Percentiles rank a stretch among this genome's conserved stretches.
phyloP scores from a whole-genome alignment of 129 eudicot genomes.

The Solidago caesia region DNA sequence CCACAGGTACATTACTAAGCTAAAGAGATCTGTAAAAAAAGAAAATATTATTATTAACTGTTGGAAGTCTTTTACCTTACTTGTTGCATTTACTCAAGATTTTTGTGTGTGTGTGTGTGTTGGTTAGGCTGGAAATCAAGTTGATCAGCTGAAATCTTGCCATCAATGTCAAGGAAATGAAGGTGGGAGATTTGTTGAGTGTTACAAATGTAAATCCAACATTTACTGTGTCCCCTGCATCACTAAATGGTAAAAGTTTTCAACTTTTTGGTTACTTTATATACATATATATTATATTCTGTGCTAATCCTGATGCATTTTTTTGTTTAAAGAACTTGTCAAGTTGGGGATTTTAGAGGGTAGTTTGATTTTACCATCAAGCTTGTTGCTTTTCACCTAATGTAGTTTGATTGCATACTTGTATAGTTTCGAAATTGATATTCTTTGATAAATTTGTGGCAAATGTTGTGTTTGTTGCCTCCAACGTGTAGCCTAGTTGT shows the following conservation, averaged over 20 bases:
- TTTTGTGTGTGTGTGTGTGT: not conserved
- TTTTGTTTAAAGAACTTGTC: not conserved
- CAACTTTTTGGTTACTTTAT: no score
- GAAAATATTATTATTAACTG: no score
- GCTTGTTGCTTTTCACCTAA: not conserved
- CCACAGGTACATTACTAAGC: no score
- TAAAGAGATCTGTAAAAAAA: no score
- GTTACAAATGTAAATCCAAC: not conserved
- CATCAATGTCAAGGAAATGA: slow-evolving; percentile 1
- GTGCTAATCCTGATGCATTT: not conserved
- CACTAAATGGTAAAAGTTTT: not conserved
- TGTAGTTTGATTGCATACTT: not conserved
- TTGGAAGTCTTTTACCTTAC: no score
- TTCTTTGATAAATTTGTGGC: no score
- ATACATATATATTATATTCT: no score
- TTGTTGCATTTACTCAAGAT: not conserved
- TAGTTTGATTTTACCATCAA: not conserved
- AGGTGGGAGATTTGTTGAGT: not conserved
- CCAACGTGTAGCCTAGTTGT: no score
- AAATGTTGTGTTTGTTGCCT: no score
- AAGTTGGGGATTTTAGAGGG: not conserved
- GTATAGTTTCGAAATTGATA: no score
- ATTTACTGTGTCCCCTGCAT: not conserved
- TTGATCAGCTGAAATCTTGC: not conserved
- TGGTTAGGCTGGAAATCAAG: not conserved